Evolutionary conservation across 768 basidiomycete species (phyloP).

Genomic region (Fistulinella prunicolor): DNA sequence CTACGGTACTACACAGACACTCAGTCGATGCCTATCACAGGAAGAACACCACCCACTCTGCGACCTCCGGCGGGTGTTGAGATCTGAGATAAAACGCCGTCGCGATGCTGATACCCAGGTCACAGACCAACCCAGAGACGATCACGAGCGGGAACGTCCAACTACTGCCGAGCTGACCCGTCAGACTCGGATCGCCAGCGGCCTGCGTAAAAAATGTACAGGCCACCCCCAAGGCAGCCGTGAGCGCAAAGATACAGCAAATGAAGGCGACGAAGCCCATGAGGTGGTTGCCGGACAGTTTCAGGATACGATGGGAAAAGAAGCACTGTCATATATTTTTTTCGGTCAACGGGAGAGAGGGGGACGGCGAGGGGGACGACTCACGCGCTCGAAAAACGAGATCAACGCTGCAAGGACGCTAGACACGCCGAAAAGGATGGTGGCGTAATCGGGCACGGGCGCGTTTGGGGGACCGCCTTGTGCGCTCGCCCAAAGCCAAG

Average conservation of each 20-base stretch:
- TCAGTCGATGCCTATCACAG: not conserved
- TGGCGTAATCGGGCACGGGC: constrained; percentile 10
- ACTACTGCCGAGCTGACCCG: constrained; percentile 4
- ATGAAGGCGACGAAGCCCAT: constrained; percentile 13
- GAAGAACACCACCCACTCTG: constrained; percentile 6
- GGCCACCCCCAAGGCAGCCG: constrained; percentile 20
- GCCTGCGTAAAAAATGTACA: constrained; percentile 14
- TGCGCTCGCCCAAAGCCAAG: constrained; percentile 21
- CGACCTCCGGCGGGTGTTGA: not conserved
- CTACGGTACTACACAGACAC: constrained; percentile 3
- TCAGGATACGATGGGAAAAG: constrained; percentile 18
- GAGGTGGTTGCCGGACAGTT: constrained; percentile 13
- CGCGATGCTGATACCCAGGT: constrained; percentile 12
- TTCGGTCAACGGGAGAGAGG: not conserved
- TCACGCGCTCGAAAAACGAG: constrained; percentile 16
- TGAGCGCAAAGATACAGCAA: constrained; percentile 20
- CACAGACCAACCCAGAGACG: constrained; percentile 16
- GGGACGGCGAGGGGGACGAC: not conserved
- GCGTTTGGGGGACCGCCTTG: not conserved
- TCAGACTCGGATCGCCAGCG: constrained; percentile 1
- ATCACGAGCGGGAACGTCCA: constrained; percentile 22
- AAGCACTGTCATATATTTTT: constrained; percentile 12
- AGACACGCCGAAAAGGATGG: constrained; percentile 19
- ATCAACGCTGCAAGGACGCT: constrained; percentile 12
- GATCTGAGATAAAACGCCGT: constrained; percentile 8